Conservation (phyloP, 176 grass and related monocot genomes). For the Otatea glauca region DNA sequence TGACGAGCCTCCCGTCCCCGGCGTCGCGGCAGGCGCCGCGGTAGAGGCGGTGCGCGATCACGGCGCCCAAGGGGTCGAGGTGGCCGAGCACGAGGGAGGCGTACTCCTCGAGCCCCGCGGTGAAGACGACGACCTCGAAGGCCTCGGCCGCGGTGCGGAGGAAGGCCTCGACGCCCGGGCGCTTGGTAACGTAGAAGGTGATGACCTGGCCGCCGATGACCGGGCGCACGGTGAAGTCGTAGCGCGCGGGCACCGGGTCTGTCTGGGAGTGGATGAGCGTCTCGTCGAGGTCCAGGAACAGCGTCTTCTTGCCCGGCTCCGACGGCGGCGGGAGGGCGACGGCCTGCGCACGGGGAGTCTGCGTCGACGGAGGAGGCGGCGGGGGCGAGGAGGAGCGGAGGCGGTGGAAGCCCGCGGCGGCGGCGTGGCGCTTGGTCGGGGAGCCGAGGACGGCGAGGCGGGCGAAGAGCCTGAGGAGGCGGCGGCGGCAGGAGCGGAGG, state of each 20-base stretch:
- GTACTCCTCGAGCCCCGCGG: constrained; percentile 72
- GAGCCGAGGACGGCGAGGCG: constrained; percentile 59
- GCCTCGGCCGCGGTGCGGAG: constrained; percentile 47
- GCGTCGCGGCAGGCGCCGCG: constrained; percentile 68
- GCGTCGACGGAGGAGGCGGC: neutral
- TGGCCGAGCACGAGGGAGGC: constrained; percentile 76
- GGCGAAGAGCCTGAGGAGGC: constrained; percentile 78
- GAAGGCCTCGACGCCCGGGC: constrained; percentile 70
- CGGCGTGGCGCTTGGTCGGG: constrained; percentile 47
- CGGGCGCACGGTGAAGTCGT: constrained; percentile 73
- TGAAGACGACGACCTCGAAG: constrained; percentile 88
- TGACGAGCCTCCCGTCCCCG: constrained; percentile 80
- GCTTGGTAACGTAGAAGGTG: constrained; percentile 82
- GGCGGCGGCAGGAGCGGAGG: constrained; percentile 76
- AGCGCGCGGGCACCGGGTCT: constrained; percentile 52
- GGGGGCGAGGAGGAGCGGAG: constrained; percentile 48
- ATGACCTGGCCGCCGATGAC: constrained; percentile 65
- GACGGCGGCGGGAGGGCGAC: constrained; percentile 54
- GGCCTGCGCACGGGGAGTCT: neutral
- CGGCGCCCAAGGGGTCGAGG: constrained; percentile 59
- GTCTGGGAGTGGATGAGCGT: constrained; percentile 75
- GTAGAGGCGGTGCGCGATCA: constrained; percentile 83
- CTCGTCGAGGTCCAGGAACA: constrained; percentile 90
- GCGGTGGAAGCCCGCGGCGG: constrained; percentile 57
- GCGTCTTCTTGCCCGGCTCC: constrained; percentile 57